phyloP scores from a whole-genome alignment of 257 asterid genomes.

The Phtheirospermum japonicum region DNA sequence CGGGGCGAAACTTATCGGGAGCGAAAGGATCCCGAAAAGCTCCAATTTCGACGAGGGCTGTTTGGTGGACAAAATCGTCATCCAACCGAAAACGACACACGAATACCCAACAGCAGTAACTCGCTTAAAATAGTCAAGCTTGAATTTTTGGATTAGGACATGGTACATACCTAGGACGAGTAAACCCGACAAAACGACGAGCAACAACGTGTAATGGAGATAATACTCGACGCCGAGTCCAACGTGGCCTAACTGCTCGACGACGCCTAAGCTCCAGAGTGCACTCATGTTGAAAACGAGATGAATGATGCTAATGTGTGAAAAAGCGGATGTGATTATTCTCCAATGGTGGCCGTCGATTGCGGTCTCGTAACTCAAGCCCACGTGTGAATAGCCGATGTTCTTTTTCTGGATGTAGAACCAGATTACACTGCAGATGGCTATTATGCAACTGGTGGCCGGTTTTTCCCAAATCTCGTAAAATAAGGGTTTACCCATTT shows the following conservation, averaged over 20 bases:
- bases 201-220: constrained; percentile 71
- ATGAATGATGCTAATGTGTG: constrained; percentile 88
- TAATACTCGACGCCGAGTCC: constrained; percentile 85
- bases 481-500: constrained; percentile 89
- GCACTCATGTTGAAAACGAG: constrained; percentile 95
- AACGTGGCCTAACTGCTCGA: constrained; percentile 59
- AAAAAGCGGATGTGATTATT: constrained; percentile 82
- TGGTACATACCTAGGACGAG: constrained; percentile 80
- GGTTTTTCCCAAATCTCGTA: constrained; percentile 89
- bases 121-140: constrained; percentile 76
- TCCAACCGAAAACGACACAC: constrained; percentile 98
- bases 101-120: constrained; percentile 98
- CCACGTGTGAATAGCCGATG: constrained; percentile 83
- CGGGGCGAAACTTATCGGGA: constrained; percentile 93
- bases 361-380: constrained; percentile 85
- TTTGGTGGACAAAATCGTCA: constrained; percentile 85
- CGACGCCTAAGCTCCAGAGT: constrained; percentile 89
- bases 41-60: constrained; percentile 86
- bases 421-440: constrained; percentile 77
- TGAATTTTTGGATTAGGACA: constrained; percentile 69
- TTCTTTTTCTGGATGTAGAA: constrained; percentile 79
- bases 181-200: constrained; percentile 80
- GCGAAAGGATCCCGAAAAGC: constrained; percentile 90
- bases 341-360: constrained; percentile 91
- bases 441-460: constrained; percentile 83